These are phyloP conservation scores for Talaromyces pinophilus DNA, from an alignment of 2,329 filamentous ascomycete species.

Conservation along the genomic window DNA sequence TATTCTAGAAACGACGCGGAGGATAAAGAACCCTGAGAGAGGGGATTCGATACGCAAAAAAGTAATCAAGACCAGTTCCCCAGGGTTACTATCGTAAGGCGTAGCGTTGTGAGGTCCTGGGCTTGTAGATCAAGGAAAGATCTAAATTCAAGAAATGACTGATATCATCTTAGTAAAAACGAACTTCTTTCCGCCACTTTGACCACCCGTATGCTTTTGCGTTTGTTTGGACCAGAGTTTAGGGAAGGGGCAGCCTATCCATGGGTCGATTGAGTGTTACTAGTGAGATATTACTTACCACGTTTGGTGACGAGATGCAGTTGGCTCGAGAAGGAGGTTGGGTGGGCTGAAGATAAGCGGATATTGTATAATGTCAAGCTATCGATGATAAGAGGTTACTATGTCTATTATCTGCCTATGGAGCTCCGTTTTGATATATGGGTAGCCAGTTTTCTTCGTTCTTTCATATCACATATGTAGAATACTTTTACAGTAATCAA, in stretches of 20 bases:
- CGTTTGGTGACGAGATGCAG: constrained; percentile 21
- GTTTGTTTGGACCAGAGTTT: neutral
- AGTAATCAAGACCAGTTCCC: constrained; percentile 16
- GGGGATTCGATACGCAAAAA: constrained; percentile 19
- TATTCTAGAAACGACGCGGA: neutral
- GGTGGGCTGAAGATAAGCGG: constrained; percentile 11
- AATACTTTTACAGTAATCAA: neutral
- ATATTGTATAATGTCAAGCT: neutral
- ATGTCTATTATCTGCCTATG: neutral
- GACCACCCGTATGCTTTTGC: neutral
- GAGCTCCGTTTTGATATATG: neutral
- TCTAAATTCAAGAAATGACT: neutral
- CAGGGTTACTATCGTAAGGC: neutral
- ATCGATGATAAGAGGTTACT: neutral
- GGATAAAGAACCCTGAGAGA: neutral
- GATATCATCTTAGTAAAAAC: neutral
- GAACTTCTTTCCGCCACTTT: neutral
- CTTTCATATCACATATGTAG: neutral
- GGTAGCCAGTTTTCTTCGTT: neutral
- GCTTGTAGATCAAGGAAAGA: neutral
- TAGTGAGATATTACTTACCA: constrained; percentile 7
- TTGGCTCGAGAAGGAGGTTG: neutral
- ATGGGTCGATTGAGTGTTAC: neutral
- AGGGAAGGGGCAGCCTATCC: neutral
- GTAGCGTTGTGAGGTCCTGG: neutral